phyloP scores from a whole-genome alignment of 164 flowering plant species.

The Tinospora cordifolia region DNA sequence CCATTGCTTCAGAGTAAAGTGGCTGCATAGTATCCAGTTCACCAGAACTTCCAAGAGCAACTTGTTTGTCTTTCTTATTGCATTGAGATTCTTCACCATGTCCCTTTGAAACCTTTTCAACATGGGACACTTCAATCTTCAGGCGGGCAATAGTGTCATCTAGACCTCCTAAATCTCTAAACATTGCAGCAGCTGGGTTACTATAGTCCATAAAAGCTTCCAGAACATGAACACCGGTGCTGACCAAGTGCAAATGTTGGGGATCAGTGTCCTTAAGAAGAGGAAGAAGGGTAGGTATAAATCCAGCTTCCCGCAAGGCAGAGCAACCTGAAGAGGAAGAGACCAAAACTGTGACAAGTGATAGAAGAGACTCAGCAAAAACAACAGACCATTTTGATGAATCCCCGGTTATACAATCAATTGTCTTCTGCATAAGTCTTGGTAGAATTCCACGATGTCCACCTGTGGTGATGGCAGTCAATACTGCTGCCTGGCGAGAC shows the following conservation, averaged over 20 bases:
- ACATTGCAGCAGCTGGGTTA: constrained; percentile 82
- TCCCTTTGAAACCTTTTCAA: constrained; percentile 50
- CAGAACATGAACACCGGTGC: constrained; percentile 74
- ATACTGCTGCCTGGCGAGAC: constrained; percentile 60
- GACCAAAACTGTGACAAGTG: constrained; percentile 78
- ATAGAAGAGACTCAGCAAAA: constrained; percentile 79
- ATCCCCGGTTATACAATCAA: constrained; percentile 52
- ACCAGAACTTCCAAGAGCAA: constrained; percentile 25
- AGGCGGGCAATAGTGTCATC: constrained; percentile 82
- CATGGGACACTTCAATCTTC: constrained; percentile 61
- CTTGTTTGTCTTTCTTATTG: constrained; percentile 31
- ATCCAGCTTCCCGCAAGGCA: constrained; percentile 88
- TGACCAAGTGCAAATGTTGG: constrained; percentile 82
- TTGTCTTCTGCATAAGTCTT: constrained; percentile 88
- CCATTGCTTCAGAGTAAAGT: constrained; percentile 67
- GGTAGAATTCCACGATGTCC: constrained; percentile 79
- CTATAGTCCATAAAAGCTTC: constrained; percentile 94
- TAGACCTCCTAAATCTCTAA: constrained; percentile 84
- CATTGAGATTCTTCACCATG: constrained; percentile 36
- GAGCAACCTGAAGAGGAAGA: constrained; percentile 89
- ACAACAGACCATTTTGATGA: constrained; percentile 70
- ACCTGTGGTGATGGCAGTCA: constrained; percentile 79
- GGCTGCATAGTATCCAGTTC: constrained; percentile 50
- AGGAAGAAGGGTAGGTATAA: constrained; percentile 85
- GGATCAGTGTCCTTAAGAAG: constrained; percentile 79